These are phyloP conservation scores for Carex myosuroides DNA, from an alignment of 176 grass and related monocot species.

Conservation along the genomic window DNA sequence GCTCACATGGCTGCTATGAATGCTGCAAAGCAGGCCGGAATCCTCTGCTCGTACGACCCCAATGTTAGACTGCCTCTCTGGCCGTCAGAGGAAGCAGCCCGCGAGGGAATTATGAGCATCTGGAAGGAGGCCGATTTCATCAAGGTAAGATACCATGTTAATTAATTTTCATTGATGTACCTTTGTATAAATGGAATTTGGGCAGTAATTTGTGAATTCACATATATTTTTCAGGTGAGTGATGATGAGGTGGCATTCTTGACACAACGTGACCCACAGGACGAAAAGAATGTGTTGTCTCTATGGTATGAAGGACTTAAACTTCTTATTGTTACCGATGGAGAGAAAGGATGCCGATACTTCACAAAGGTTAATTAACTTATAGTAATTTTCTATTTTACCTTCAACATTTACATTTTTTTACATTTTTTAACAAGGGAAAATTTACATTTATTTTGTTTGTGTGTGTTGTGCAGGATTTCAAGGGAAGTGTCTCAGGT, in stretches of 20 bases:
- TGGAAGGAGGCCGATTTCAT: conserved; percentile 96
- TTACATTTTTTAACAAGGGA: neutral
- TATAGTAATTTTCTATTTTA: neutral
- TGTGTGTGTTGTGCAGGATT: conserved; percentile 31
- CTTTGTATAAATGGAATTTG: neutral
- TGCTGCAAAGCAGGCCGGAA: conserved; percentile 54
- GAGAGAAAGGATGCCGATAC: conserved; percentile 83
- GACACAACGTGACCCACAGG: conserved; percentile 51
- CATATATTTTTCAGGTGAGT: conserved; percentile 37
- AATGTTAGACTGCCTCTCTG: conserved; percentile 82
- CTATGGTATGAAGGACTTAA: conserved; percentile 84
- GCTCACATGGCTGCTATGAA: conserved; percentile 82
- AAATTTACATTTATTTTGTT: neutral
- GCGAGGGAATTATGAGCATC: conserved; percentile 56
- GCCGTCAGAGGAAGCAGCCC: conserved; percentile 54
- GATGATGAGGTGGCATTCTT: conserved; percentile 88
- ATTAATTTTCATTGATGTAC: neutral
- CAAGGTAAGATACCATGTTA: conserved; percentile 28
- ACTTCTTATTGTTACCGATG: conserved; percentile 85
- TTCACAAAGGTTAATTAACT: conserved; percentile 58
- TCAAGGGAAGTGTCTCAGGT: conserved; percentile 61
- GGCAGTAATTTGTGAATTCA: neutral
- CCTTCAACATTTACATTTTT: neutral
- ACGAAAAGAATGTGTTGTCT: conserved; percentile 56
- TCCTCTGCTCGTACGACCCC: conserved; percentile 84